These are phyloP conservation scores for Phialophora expanda DNA, from an alignment of 2,329 filamentous ascomycete species.

Conservation along the genomic window DNA sequence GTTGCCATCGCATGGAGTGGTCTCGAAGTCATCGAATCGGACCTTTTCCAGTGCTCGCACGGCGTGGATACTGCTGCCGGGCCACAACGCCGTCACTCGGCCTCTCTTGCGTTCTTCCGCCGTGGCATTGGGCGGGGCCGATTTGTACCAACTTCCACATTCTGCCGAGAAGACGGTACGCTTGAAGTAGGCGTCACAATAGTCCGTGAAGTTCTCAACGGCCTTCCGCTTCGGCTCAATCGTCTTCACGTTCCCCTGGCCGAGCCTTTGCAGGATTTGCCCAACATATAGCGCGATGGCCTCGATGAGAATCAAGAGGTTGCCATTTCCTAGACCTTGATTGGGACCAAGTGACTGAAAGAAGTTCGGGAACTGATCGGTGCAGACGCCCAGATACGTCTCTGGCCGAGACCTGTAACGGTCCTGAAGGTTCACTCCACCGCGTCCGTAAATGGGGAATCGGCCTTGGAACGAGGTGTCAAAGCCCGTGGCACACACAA, in stretches of 20 bases:
- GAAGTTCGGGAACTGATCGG: conserved; percentile 45
- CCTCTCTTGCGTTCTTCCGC: conserved; percentile 41
- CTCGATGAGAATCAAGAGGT: conserved; percentile 39
- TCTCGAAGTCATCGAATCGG: conserved; percentile 56
- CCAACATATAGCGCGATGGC: conserved; percentile 42
- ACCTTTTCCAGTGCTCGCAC: conserved; percentile 46
- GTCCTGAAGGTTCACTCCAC: conserved; percentile 39
- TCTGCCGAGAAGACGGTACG: conserved; percentile 40
- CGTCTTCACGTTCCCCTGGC: conserved; percentile 56
- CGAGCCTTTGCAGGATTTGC: conserved; percentile 56
- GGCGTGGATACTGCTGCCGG: conserved; percentile 49
- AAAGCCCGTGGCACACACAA: conserved; percentile 50
- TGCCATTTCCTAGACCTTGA: conserved; percentile 42
- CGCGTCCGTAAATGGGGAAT: conserved; percentile 46
- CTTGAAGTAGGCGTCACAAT: conserved; percentile 55
- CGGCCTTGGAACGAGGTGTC: conserved; percentile 46
- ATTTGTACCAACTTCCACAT: conserved; percentile 61
- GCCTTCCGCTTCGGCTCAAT: conserved; percentile 51
- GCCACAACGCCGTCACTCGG: conserved; percentile 52
- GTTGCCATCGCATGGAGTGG: conserved; percentile 51
- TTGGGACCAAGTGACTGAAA: conserved; percentile 46
- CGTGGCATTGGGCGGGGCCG: conserved; percentile 43
- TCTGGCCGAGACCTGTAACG: conserved; percentile 43
- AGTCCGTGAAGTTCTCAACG: conserved; percentile 57
- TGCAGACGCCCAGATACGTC: conserved; percentile 46